These are phyloP conservation scores for Aureobasidium vineae DNA, from an alignment of 2,329 filamentous ascomycete genomes.

Conservation along the genomic window DNA sequence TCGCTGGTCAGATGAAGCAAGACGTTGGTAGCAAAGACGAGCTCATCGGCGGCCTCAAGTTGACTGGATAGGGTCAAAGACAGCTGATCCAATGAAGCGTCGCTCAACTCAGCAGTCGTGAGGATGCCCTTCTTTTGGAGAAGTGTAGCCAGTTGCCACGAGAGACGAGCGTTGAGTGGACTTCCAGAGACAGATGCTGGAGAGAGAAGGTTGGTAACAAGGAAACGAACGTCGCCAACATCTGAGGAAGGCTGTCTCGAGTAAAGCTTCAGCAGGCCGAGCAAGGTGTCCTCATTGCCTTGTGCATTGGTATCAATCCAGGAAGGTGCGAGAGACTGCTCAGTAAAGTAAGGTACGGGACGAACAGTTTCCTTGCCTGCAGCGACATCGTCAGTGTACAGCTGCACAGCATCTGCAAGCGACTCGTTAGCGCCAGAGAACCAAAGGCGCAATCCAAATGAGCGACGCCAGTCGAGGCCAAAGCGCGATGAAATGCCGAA, in stretches of 20 bases:
- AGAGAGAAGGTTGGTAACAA: constrained; percentile 59
- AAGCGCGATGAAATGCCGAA: constrained; percentile 85
- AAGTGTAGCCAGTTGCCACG: constrained; percentile 77
- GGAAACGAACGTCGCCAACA: not conserved
- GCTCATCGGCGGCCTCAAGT: constrained; percentile 35
- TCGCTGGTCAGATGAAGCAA: constrained; percentile 36
- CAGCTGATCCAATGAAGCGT: constrained; percentile 60
- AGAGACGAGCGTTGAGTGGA: constrained; percentile 70
- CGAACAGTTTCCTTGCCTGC: constrained; percentile 66
- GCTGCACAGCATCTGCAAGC: constrained; percentile 68
- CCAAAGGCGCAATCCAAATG: constrained; percentile 88
- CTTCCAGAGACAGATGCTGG: constrained; percentile 75
- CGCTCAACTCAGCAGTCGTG: constrained; percentile 29
- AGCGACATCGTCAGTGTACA: constrained; percentile 70
- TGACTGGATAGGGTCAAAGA: constrained; percentile 51
- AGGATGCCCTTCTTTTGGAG: constrained; percentile 39
- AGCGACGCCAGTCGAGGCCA: constrained; percentile 85
- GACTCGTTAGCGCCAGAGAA: constrained; percentile 70
- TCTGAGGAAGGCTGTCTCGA: constrained; percentile 53
- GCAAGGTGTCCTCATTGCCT: constrained; percentile 72
- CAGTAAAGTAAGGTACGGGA: constrained; percentile 70
- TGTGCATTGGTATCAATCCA: constrained; percentile 62
- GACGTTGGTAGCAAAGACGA: constrained; percentile 34
- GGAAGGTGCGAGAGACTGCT: constrained; percentile 56
- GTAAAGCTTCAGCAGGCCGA: constrained; percentile 82